Evolutionary conservation across 202 grass and related monocot species (phyloP).

Genomic region (Schoenoplectus tabernaemontani): DNA sequence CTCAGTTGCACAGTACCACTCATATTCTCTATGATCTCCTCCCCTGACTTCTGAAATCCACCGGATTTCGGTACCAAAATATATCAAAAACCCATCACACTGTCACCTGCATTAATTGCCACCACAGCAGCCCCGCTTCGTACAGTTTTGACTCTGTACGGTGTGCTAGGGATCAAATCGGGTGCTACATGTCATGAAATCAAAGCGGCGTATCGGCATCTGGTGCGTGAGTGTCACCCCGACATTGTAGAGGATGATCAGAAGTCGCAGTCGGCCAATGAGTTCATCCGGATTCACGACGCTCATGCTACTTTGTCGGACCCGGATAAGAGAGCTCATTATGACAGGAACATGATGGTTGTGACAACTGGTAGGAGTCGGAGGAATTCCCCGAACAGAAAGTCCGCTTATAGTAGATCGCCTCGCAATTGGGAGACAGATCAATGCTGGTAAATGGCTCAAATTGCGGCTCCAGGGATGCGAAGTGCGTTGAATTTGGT

Average conservation of each 20-base stretch:
- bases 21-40: constrained; percentile 29
- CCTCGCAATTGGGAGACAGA: constrained; percentile 74
- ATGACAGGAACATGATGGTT: constrained; percentile 36
- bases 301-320: constrained; percentile 78
- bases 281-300: constrained; percentile 59
- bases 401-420: not conserved
- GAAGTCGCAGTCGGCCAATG: constrained; percentile 21
- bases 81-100: not conserved
- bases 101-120: constrained; percentile 3
- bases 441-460: constrained; percentile 63
- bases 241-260: constrained; percentile 37
- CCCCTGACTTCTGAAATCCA: constrained; percentile 6
- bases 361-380: not conserved
- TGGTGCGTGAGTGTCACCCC: constrained; percentile 55
- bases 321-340: constrained; percentile 48
- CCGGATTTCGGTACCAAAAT: not conserved
- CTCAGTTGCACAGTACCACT: not conserved
- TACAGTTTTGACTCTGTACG: constrained; percentile 34
- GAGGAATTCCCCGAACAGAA: not conserved
- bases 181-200: constrained; percentile 56
- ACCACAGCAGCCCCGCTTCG: not conserved
- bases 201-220: constrained; percentile 64
- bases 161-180: constrained; percentile 45
- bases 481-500: not conserved
- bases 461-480: not conserved